phyloP scores from a whole-genome alignment of 73 alveolate species.

The Paramecium tetraurelia region DNA sequence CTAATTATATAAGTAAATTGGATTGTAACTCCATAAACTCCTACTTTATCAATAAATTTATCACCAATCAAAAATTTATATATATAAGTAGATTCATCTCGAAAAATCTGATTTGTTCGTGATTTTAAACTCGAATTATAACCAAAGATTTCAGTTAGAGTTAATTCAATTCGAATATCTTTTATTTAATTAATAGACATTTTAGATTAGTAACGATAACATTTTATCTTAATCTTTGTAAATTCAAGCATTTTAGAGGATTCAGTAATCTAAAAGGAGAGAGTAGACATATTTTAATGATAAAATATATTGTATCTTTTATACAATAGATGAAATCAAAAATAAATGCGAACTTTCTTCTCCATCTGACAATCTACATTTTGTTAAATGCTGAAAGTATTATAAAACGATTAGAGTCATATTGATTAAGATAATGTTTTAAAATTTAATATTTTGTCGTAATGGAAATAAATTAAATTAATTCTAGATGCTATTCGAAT shows the following conservation, averaged over 20 bases:
- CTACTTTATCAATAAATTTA: too few species aligned
- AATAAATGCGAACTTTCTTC: background rate
- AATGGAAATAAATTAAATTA: too few species aligned
- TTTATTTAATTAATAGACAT: background rate
- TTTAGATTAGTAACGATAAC: background rate
- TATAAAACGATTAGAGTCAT: too few species aligned
- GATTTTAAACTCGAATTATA: background rate
- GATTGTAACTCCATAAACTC: too few species aligned
- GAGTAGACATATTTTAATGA: background rate
- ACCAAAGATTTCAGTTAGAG: background rate
- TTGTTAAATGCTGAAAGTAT: background rate
- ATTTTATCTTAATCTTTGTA: too few species aligned
- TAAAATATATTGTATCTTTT: background rate
- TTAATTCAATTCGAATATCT: too few species aligned
- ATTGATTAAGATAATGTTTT: too few species aligned
- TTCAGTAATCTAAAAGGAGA: too few species aligned
- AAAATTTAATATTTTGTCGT: too few species aligned
- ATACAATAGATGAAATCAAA: background rate
- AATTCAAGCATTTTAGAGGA: background rate
- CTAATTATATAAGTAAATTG: too few species aligned
- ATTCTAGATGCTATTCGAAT: background rate
- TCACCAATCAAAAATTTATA: too few species aligned
- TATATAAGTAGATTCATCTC: background rate
- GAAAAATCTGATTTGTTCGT: background rate
- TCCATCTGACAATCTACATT: background rate